A percentile compares a stretch with the other conserved stretches of the same genome.
Conservation (phyloP, 352 stramenopile genomes). For the Globisporangium paroecandrum region DNA sequence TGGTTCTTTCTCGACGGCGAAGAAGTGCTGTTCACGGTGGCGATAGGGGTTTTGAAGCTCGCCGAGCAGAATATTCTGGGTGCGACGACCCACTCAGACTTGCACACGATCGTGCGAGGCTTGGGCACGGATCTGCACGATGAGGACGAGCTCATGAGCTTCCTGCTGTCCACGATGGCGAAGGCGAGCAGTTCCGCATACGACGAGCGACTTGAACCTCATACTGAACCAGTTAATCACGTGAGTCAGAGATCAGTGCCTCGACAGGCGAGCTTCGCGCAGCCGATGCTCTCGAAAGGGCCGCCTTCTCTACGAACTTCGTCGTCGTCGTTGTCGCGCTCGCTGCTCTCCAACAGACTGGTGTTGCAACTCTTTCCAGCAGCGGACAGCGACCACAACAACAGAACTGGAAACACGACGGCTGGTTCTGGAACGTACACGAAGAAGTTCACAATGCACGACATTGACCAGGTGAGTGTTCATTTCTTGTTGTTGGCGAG, state of each 20-base stretch:
- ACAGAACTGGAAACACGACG: not conserved
- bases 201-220: not conserved
- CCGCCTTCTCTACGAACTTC: not conserved
- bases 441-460: conserved; percentile 12
- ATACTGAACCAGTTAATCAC: not conserved
- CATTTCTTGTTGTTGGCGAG: not conserved
- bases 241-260: not conserved
- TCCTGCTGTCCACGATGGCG: conserved; percentile 19
- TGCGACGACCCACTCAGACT: conserved; percentile 29
- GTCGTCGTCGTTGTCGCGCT: not conserved
- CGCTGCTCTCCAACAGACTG: not conserved
- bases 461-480: conserved; percentile 17
- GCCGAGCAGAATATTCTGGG: conserved; percentile 30
- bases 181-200: not conserved
- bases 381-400: not conserved
- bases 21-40: conserved; percentile 45
- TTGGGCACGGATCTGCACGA: conserved; percentile 52
- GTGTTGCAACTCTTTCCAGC: conserved; percentile 9
- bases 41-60: conserved; percentile 45
- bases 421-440: not conserved
- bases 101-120: conserved; percentile 39
- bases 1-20: conserved; percentile 72
- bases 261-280: not conserved
- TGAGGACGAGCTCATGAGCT: conserved; percentile 41
- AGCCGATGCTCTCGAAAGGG: not conserved